Base-by-base conservation (phyloP, 306 rosid genomes). In the Cucumis melo region DNA sequence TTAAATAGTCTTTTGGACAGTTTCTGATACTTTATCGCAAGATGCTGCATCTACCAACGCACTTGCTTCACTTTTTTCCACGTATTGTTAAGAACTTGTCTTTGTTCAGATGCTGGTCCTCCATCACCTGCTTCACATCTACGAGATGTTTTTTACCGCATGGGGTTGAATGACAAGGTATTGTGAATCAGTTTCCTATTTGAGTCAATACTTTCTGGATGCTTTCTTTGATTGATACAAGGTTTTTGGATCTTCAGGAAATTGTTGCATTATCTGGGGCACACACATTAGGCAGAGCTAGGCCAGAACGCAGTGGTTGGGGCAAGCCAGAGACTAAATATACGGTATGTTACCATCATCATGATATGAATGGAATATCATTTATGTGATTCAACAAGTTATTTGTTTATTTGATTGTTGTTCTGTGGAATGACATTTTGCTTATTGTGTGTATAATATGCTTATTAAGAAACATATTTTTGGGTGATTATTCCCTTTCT, bases 261-360 rank as follows among this genome's bases (percentile, higher is more conserved):
- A 92, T 95, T 80, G 99, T 92, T 83, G 99, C 96, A 57, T 82
- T 95, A 82, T 95, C 98, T 55, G 99, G 99, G 71, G 99, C 98
- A 0, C 99, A 95, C 84, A 95, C 99, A 19, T 79, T 95, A 66
- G 98, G 99, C 71, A 83, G 99, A 77, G 86, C 98, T 77, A 92
- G 98, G 79, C 99, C 96, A 17, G 98, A 95, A 7, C 98, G 97
- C 73, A 92, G 99, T 88, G 98, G 98, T 61, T 95, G 96, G 98
- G 99, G 99, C 81, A 92, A 95, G 83, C 92, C 96, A n/a, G 99
- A 90, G 85, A 95, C 98, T 63, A 86, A 92, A 79, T 90, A 95
- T 77, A 92, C 97, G 82, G 99, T 95, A 92, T 73, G 41, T 75
- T 67, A 14, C 27, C 13, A 58, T 44, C 10, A 53, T 19, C 29